Evolutionary conservation across 768 basidiomycete genomes (phyloP).

Genomic region (Leccinum disarticulatum): DNA sequence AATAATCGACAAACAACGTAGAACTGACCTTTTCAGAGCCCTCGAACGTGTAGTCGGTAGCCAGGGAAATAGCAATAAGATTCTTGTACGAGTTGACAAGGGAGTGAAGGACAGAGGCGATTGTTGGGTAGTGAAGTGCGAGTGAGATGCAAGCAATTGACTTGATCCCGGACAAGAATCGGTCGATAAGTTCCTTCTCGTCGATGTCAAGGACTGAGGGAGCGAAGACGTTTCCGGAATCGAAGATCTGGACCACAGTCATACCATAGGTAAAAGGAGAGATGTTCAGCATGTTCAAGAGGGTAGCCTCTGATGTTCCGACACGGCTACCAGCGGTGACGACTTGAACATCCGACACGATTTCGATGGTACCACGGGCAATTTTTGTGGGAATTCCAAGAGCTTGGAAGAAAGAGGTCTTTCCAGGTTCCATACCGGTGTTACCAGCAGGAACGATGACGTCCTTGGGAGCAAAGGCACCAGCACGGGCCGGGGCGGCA

Average conservation of each 20-base stretch:
- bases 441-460: slow-evolving; percentile 92
- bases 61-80: slow-evolving; percentile 82
- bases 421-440: slow-evolving; percentile 99
- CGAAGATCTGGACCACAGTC: slow-evolving; percentile 96
- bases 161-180: slow-evolving; percentile 92
- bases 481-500: slow-evolving; percentile 97
- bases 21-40: slow-evolving; percentile 83
- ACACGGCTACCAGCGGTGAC: slow-evolving; percentile 90
- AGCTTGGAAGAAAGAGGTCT: slow-evolving; percentile 99
- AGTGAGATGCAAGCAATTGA: slow-evolving; percentile 95
- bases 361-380: slow-evolving; percentile 99
- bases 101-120: slow-evolving; percentile 91
- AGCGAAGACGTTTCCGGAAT: slow-evolving; percentile 89
- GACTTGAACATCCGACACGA: slow-evolving; percentile 95
- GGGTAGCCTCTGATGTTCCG: slow-evolving; percentile 94
- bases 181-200: slow-evolving; percentile 86
- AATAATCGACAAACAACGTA: slow-evolving; percentile 2
- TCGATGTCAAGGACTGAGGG: slow-evolving; percentile 90
- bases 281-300: slow-evolving; percentile 99
- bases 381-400: slow-evolving; percentile 99
- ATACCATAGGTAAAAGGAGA: slow-evolving; percentile 99
- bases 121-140: slow-evolving; percentile 93
- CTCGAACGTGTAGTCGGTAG: slow-evolving; percentile 94
- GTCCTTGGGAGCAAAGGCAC: slow-evolving; percentile 91
- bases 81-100: slow-evolving; percentile 99